Conservation (phyloP, 768 basidiomycete species). For the Boletus barrowsii region DNA sequence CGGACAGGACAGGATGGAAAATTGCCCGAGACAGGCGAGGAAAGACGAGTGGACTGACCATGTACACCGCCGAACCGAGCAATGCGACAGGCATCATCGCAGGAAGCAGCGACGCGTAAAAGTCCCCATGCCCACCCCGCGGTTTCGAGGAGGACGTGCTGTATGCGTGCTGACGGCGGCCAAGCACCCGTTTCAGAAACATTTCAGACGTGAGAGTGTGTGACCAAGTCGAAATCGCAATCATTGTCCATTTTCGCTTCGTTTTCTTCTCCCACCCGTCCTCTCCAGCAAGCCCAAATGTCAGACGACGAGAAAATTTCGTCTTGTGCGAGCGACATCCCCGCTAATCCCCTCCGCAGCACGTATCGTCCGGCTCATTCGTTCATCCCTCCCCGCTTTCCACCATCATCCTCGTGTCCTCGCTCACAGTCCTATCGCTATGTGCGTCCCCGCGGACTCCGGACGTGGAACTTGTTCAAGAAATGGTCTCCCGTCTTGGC, state of each 20-base stretch:
- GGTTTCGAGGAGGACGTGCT: constrained; percentile 9
- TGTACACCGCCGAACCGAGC: constrained; percentile 75
- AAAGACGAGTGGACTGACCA: constrained; percentile 41
- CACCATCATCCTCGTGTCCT: constrained; percentile 13
- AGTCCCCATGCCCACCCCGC: constrained; percentile 53
- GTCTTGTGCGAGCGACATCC: constrained; percentile 17
- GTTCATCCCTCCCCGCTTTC: constrained; percentile 20
- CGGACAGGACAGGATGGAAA: neutral
- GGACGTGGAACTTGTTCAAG: constrained; percentile 57
- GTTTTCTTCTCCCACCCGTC: too few relatives aligned
- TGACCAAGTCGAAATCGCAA: constrained; percentile 5
- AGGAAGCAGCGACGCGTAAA: constrained; percentile 69
- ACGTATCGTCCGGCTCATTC: constrained; percentile 15
- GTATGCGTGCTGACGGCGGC: constrained; percentile 3
- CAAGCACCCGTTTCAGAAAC: neutral
- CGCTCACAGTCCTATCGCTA: constrained; percentile 30
- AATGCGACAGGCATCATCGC: constrained; percentile 77
- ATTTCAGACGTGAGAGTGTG: neutral
- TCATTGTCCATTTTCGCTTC: neutral
- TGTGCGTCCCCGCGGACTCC: constrained; percentile 45
- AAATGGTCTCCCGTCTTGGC: constrained; percentile 77
- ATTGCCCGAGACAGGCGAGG: neutral
- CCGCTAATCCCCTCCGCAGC: constrained; percentile 17
- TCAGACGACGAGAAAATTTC: constrained; percentile 21
- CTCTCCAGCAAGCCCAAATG: constrained; percentile 15